phyloP scores from a whole-genome alignment of 768 basidiomycete genomes.

The Trametes sanguinea region DNA sequence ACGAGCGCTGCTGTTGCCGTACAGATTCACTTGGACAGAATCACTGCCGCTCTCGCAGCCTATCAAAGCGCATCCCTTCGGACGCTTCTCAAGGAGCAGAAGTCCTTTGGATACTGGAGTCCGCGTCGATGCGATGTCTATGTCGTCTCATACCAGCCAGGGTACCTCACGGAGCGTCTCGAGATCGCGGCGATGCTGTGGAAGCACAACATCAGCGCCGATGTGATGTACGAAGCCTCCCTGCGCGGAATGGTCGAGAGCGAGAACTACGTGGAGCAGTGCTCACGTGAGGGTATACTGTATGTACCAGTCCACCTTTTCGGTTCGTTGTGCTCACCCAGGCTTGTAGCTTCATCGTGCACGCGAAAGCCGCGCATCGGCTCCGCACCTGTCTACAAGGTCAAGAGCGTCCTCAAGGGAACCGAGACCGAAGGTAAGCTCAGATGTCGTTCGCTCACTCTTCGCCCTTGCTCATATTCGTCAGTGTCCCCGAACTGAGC shows the following conservation, averaged over 20 bases:
- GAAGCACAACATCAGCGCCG: constrained; percentile 81
- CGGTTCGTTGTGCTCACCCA: neutral
- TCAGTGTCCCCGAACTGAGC: constrained; percentile 63
- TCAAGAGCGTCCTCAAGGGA: constrained; percentile 80
- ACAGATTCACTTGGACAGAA: constrained; percentile 80
- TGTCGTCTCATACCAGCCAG: constrained; percentile 74
- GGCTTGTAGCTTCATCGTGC: constrained; percentile 48
- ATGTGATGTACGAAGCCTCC: constrained; percentile 83
- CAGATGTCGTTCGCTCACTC: neutral
- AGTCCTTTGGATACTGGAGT: constrained; percentile 87
- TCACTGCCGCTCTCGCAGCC: constrained; percentile 65
- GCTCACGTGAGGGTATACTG: constrained; percentile 83
- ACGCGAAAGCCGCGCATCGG: constrained; percentile 54
- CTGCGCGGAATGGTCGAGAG: constrained; percentile 51
- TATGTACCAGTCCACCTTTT: constrained; percentile 37
- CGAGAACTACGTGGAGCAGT: constrained; percentile 67
- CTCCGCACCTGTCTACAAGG: constrained; percentile 69
- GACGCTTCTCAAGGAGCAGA: constrained; percentile 71
- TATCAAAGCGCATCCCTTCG: constrained; percentile 69
- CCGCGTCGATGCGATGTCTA: constrained; percentile 90
- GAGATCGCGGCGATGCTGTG: constrained; percentile 78
- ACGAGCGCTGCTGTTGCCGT: constrained; percentile 68
- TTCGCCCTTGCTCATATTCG: constrained; percentile 18
- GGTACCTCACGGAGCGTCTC: constrained; percentile 74
- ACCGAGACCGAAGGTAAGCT: constrained; percentile 71